These are phyloP conservation scores for Leishmania mexicana DNA, from an alignment of 208 protist genomes.

Conservation along the genomic window DNA sequence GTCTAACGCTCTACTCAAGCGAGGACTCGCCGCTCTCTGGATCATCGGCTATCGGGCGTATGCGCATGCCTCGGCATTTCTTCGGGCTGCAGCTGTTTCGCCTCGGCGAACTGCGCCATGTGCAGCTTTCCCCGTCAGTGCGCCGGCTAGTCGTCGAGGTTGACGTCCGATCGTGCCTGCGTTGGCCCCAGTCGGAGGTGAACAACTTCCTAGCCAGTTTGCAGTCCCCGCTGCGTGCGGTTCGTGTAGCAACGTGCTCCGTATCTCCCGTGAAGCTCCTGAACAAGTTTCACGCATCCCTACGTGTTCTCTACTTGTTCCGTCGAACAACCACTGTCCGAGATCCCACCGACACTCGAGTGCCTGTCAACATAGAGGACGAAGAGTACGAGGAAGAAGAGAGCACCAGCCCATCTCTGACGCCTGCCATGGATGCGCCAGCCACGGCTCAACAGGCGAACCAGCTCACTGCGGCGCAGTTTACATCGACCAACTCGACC, in stretches of 20 bases:
- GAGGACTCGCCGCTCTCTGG: constrained; percentile 2
- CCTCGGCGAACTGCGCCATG: constrained; percentile 12
- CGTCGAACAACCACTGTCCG: not conserved
- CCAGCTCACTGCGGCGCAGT: not conserved
- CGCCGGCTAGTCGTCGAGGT: constrained; percentile 14
- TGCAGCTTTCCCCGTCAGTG: constrained; percentile 25
- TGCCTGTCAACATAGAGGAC: constrained; percentile 10
- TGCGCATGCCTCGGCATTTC: constrained; percentile 17
- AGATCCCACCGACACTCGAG: not conserved
- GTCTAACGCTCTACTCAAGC: constrained; percentile 16
- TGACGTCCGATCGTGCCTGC: constrained; percentile 19
- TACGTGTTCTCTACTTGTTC: constrained; percentile 28
- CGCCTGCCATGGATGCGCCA: not conserved
- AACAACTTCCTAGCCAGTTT: not conserved
- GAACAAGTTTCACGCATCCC: constrained; percentile 19
- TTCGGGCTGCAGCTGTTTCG: constrained; percentile 21
- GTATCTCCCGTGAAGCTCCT: constrained; percentile 14
- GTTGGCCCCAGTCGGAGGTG: constrained; percentile 18
- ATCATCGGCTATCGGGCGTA: not conserved
- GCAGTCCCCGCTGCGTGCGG: constrained; percentile 20
- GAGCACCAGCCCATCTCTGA: not conserved
- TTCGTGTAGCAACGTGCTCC: constrained; percentile 11
- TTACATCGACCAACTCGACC: not conserved
- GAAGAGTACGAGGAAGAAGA: constrained; percentile 35
- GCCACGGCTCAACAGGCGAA: not conserved